Evolutionary conservation across 208 protist species (phyloP).

Genomic region (Crithidia bombi): DNA sequence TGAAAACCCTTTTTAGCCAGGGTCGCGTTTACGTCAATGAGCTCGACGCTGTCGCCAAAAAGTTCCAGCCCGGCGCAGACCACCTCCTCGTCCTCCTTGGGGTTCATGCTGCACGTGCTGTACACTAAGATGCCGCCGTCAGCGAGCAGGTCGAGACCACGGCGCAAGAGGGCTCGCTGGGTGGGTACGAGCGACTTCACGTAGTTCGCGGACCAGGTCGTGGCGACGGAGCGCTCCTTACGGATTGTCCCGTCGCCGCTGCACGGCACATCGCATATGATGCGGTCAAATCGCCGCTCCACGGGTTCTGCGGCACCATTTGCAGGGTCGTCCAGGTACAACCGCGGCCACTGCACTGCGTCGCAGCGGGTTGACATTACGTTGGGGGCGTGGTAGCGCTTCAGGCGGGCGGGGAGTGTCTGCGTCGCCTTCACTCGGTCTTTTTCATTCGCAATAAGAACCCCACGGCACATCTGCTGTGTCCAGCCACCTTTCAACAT

Average conservation of each 20-base stretch:
- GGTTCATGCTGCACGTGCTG: conserved; percentile 97
- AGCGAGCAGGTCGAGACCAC: conserved; percentile 85
- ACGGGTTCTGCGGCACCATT: conserved; percentile 25
- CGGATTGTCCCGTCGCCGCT: conserved; percentile 96
- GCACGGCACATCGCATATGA: conserved; percentile 97
- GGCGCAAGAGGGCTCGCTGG: conserved; percentile 88
- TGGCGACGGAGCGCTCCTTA: conserved; percentile 86
- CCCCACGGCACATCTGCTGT: conserved; percentile 44
- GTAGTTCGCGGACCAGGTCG: conserved; percentile 86
- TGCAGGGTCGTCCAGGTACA: conserved; percentile 54
- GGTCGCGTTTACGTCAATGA: conserved; percentile 82
- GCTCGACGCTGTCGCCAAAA: conserved; percentile 79
- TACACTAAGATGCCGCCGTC: conserved; percentile 94
- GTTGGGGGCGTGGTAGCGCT: conserved; percentile 90
- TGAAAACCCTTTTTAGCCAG: conserved; percentile 51
- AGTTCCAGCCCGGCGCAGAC: conserved; percentile 84
- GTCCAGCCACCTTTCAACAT: conserved; percentile 70
- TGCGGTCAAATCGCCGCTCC: conserved; percentile 81
- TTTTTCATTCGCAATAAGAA: conserved; percentile 90
- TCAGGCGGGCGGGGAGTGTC: conserved; percentile 88
- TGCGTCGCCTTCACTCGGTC: conserved; percentile 94
- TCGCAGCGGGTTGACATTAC: conserved; percentile 87
- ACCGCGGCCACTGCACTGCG: conserved; percentile 83
- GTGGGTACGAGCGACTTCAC: conserved; percentile 87
- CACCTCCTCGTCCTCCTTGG: conserved; percentile 97